Evolutionary conservation across 2,329 filamentous ascomycete genomes (phyloP), one percentile per base, ranked within the genome.

Genomic region (Aspergillus versicolor): DNA sequence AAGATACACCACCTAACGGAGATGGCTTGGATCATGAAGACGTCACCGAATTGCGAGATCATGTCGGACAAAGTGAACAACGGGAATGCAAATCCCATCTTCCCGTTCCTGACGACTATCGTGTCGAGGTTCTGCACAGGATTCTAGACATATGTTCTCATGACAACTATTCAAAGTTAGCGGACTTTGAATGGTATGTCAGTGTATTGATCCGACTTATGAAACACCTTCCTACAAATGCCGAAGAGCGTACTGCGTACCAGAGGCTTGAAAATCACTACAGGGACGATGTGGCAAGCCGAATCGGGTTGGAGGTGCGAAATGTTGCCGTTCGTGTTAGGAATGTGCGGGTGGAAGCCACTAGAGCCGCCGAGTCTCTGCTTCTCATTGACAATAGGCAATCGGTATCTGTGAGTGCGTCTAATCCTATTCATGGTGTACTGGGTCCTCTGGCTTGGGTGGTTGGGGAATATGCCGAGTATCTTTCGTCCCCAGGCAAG

Each of bases 141-240:
- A 91, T 97, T 59, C 73, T 97, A 11, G 86, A 88, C 59, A 96
- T 99, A 86, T 97, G 93, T 72, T 90, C 91, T 8, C 86, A 87
- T 62, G 89, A 92, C 63, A 96, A 92, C 60, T 99, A 97, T 72
- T 83, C 84, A 40, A 91, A 92, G 68, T 81, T 99, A 47, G 79
- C 83, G 52, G 93, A 99, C 70, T 99, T 99, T 72, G 93, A 97
- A 64, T 99, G 94, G 94, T 97, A 97, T 72, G 89, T 97, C 63
- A 90, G 94, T 63, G 85, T 96, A 27, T 78, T 99, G 30, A 88
- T 91, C 5, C 91, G 96, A 70, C 82, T 99, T 13, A 86, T 97
- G 41, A 86, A 88, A 69, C 82, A 90, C 55, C 65, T 77, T 24
- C 76, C 76, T 22, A 64, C 67, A n/a, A 65, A 65, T 43, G 44